Base-by-base conservation (phyloP, 345 rosid genomes). In the Eucalyptus polyanthemos region DNA sequence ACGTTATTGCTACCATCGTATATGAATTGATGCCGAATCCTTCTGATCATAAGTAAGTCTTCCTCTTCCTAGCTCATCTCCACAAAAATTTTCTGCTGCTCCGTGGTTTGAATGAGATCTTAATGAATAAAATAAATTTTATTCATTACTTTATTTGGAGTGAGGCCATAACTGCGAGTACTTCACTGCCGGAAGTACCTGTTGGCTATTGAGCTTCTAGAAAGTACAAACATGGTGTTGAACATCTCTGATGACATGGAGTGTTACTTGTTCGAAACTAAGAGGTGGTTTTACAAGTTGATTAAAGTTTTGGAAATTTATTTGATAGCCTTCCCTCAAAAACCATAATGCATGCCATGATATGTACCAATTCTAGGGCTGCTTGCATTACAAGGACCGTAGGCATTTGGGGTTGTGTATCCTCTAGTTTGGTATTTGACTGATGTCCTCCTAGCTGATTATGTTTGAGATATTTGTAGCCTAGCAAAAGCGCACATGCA, bases 21-120 rank as follows among this genome's bases (percentile, higher is more conserved):
- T 97, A 97, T 91, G 99, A 97, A 95, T 91, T 97, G 27, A 96
- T 88, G 87, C 99, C 99, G n/a, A 97, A 97, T 93, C 99, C 99
- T 88, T 95, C 99, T 37, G 99, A 96, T 90, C 99, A 97, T 96
- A 97, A 96, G 99, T 97, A 96, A 94, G 97, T 93, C 89, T 88
- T 86, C 47, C 83, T 86, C 56, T 88, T 85, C 88, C n/a, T 17
- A 87, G 51, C 76, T 80, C n/a, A 83, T 88, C 13, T 8, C 42
- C 42, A 21, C 86, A 56, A 25, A 51, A 14, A 44, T 51, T 86
- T 50, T 51, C 60, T 37, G 62, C 27, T 87, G 29, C 34, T 60
- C 6, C 72, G 31, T 47, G 34, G 44, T 60, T n/a, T 87, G 45
- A 44, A 31, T 58, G 45, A 88, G 62, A 22, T 87, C 80, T 27